Evolutionary conservation across 495 filamentous ascomycete species (phyloP).

Genomic region (Penicillium desertorum): DNA sequence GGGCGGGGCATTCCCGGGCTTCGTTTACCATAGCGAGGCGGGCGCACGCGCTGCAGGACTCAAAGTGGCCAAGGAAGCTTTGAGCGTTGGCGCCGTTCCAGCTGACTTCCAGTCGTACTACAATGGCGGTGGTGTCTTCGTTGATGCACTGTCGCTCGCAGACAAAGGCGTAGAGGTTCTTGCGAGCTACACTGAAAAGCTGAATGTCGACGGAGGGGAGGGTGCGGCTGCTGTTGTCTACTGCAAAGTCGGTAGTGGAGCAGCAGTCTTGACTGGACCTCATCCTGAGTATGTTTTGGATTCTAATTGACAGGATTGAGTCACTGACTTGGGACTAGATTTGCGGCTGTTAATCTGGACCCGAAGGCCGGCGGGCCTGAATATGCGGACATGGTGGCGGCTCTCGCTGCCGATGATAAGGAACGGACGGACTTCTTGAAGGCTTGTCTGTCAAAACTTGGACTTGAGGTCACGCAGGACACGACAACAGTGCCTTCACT

Average conservation of each 20-base stretch:
- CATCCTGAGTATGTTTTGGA: constrained; percentile 79
- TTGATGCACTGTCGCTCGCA: constrained; percentile 64
- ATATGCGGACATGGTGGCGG: constrained; percentile 67
- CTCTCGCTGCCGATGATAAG: constrained; percentile 68
- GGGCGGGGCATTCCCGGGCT: constrained; percentile 85
- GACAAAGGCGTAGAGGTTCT: constrained; percentile 73
- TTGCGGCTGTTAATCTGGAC: constrained; percentile 76
- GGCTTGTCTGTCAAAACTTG: constrained; percentile 79
- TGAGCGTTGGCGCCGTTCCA: constrained; percentile 56
- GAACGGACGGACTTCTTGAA: constrained; percentile 74
- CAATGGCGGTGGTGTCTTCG: constrained; percentile 95
- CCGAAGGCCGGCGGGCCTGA: constrained; percentile 58
- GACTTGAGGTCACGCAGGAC: constrained; percentile 70
- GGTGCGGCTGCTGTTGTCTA: constrained; percentile 78
- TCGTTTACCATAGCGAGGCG: constrained; percentile 85
- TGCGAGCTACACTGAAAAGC: constrained; percentile 71
- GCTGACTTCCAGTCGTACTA: constrained; percentile 76
- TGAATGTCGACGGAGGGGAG: constrained; percentile 76
- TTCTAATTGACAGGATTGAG: not conserved
- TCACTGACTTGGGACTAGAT: constrained; percentile 52
- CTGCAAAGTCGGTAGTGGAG: constrained; percentile 82
- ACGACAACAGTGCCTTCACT: constrained; percentile 72
- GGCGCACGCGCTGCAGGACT: constrained; percentile 76
- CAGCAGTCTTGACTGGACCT: constrained; percentile 77
- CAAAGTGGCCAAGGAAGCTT: constrained; percentile 59